Base-by-base conservation (phyloP, 2,329 filamentous ascomycete genomes). In the Scortechinia acanthostroma region DNA sequence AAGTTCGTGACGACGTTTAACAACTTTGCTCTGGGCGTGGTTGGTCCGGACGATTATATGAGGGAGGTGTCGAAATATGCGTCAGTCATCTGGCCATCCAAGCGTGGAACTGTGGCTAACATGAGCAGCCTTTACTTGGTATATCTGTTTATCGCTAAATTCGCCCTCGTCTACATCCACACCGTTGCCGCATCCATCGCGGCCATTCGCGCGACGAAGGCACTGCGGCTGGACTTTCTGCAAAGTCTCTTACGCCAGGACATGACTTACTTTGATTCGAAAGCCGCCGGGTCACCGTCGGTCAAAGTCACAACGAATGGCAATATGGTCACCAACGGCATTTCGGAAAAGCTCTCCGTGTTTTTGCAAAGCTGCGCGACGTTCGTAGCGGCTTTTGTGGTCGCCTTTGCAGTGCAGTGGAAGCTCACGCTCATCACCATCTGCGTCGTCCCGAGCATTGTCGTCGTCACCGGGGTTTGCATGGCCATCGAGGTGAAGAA, bases 91-190 rank as follows among this genome's bases (percentile, higher is more conserved):
- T 30, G 25, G 10, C n/a, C 10, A 30, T 30, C 10, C 25, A 30
- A 30, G 10, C 25, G n/a, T n/a, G n/a, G n/a, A n/a, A n/a, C n/a
- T n/a, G n/a, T n/a, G n/a, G n/a, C n/a, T n/a, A n/a, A n/a, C n/a
- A n/a, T n/a, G n/a, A n/a, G n/a, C 10, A 73, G 70, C 0, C 58
- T 81, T 4, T 80, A 73, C 54, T 78, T 80, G 51, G 63, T 80
- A 21, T 80, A 79, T 49, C 62, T 81, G 13, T 78, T 77, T 51
- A 61, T 79, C 43, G 76, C 58, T 0, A 70, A 74, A 40, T 74
- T 80, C 47, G 53, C 60, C 19, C 57, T 76, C 15, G 64, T 70
- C 13, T 80, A 79, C 49, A 53, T 66, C 16, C 66, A 68, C 55
- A 65, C 65, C 42, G 53, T 59, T 2, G 58, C 63, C 43, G 55